A percentile compares a stretch with the other conserved stretches of the same genome.
phyloP scores from a whole-genome alignment of 495 filamentous ascomycete genomes.

The Cladorrhinum samala region DNA sequence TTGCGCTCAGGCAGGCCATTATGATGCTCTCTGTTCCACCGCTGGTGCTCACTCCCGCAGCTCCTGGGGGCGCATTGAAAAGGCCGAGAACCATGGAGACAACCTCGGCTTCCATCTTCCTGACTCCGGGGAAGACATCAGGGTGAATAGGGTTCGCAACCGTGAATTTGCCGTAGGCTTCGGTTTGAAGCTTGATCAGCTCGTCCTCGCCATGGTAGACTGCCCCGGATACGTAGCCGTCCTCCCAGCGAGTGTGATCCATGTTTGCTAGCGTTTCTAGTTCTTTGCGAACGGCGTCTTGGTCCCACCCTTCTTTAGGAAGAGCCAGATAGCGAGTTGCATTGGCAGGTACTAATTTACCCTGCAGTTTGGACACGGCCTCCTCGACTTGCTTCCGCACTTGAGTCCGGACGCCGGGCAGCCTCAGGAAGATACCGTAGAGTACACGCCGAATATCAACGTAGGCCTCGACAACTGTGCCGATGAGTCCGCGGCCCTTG shows the following conservation, averaged over 20 bases:
- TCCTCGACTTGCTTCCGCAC: slow-evolving; percentile 78
- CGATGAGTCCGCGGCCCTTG: slow-evolving; percentile 80
- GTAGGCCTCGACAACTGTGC: slow-evolving; percentile 69
- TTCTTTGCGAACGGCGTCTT: slow-evolving; percentile 73
- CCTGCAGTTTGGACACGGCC: slow-evolving; percentile 66
- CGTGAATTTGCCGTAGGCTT: slow-evolving; percentile 88
- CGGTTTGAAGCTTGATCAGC: slow-evolving; percentile 75
- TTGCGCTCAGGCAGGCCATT: slow-evolving; percentile 83
- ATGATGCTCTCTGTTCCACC: slow-evolving; percentile 95
- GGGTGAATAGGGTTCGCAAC: slow-evolving; percentile 99
- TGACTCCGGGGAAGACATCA: slow-evolving; percentile 94
- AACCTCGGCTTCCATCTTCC: slow-evolving; percentile 99
- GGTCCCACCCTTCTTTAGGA: slow-evolving; percentile 79
- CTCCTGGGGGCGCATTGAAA: slow-evolving; percentile 83
- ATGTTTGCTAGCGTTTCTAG: slow-evolving; percentile 71
- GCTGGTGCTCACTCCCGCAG: slow-evolving; percentile 82
- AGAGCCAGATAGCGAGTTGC: slow-evolving; percentile 68
- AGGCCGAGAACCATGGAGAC: slow-evolving; percentile 91
- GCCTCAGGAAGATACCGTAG: slow-evolving; percentile 79
- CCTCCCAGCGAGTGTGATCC: slow-evolving; percentile 96
- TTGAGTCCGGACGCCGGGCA: slow-evolving; percentile 75
- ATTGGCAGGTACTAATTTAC: slow-evolving; percentile 71
- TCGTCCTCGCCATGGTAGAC: slow-evolving; percentile 94
- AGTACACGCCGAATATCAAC: slow-evolving; percentile 58
- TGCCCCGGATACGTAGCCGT: slow-evolving; percentile 87